Conservation (phyloP, 1,139 yeast species). For the Taphrina sp. region DNA sequence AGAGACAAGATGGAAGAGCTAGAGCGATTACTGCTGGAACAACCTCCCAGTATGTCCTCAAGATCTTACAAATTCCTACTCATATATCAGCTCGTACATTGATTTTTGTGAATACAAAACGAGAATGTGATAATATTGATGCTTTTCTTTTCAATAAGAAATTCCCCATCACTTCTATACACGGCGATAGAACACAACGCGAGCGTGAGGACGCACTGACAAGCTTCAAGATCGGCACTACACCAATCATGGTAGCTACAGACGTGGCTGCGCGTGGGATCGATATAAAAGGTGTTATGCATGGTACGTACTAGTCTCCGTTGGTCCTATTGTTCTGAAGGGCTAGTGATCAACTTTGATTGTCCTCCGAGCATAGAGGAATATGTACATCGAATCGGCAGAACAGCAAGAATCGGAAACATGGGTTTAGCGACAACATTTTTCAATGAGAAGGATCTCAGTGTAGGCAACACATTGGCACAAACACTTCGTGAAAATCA, state of each 20-base stretch:
- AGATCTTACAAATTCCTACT: neutral
- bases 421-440: conserved; percentile 76
- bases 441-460: conserved; percentile 77
- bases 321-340: neutral
- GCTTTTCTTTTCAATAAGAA: neutral
- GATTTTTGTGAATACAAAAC: conserved; percentile 1
- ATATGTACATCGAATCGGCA: conserved; percentile 91
- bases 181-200: conserved; percentile 5
- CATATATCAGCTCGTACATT: conserved; percentile 2
- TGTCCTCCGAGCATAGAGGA: conserved; percentile 90
- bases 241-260: conserved; percentile 88
- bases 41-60: conserved; percentile 40
- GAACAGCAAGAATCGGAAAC: conserved; percentile 91
- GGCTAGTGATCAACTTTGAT: conserved; percentile 71
- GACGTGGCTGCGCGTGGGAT: conserved; percentile 98
- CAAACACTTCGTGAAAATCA: conserved; percentile 77
- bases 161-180: neutral
- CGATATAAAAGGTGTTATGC: conserved; percentile 94
- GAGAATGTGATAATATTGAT: conserved; percentile 1
- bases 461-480: conserved; percentile 54
- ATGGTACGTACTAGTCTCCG: conserved; percentile 46
- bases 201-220: conserved; percentile 45
- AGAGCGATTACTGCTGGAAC: neutral
- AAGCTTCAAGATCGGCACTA: conserved; percentile 94
- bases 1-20: neutral